These are phyloP conservation scores for Elsinoe australis DNA, from an alignment of 2,329 filamentous ascomycete genomes.

Conservation along the genomic window DNA sequence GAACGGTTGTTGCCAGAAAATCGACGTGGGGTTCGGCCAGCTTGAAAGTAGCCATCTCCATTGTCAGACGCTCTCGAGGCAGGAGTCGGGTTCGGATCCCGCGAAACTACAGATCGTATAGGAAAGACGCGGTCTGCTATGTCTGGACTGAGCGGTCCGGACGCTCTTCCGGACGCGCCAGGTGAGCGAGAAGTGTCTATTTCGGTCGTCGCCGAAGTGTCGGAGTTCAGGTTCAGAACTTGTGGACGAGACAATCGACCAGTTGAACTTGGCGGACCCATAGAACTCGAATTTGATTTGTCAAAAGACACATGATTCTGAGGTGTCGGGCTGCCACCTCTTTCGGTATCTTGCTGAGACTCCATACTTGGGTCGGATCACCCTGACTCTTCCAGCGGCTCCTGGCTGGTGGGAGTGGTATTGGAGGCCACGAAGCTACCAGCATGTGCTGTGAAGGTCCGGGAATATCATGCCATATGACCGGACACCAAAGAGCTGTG, in stretches of 20 bases:
- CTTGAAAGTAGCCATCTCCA: constrained; percentile 35
- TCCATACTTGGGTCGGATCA: neutral
- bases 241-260: neutral
- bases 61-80: constrained; percentile 24
- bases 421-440: no score
- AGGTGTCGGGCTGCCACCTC: neutral
- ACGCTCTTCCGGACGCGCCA: neutral
- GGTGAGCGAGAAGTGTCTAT: neutral
- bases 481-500: no score
- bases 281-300: neutral
- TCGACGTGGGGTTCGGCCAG: constrained; percentile 7
- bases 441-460: no score
- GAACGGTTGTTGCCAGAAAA: constrained; percentile 15
- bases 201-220: constrained; percentile 3
- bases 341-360: constrained; percentile 1
- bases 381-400: no score
- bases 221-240: neutral
- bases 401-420: no score
- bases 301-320: no score
- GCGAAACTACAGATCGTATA: constrained; percentile 70
- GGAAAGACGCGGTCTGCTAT: constrained; percentile 62
- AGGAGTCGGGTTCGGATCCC: constrained; percentile 49
- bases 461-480: no score
- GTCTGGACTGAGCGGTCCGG: constrained; percentile 34
- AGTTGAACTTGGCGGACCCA: constrained; percentile 3